Percentiles rank a stretch among this genome's conserved stretches.
These are phyloP conservation scores for Sugiyamaella japonica DNA, from an alignment of 1,139 yeast genomes.

Conservation along the genomic window DNA sequence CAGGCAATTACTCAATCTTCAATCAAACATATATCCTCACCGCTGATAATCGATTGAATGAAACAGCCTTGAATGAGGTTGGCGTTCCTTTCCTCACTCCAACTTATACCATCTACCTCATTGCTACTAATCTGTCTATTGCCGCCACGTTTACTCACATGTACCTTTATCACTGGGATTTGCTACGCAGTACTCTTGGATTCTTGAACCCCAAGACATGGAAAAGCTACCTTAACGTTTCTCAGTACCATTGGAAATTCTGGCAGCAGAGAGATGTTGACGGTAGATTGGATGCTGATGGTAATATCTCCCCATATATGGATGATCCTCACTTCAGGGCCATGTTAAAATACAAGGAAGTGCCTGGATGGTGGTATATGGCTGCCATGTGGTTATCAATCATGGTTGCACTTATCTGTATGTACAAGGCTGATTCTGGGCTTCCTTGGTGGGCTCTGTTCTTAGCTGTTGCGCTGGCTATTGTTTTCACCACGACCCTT, in stretches of 20 bases:
- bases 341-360: conserved; percentile 57
- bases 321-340: conserved; percentile 57
- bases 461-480: conserved; percentile 49
- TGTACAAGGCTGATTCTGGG: conserved; percentile 44
- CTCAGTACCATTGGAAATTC: conserved; percentile 20
- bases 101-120: conserved; percentile 36
- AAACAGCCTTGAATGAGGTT: conserved; percentile 29
- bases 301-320: conserved; percentile 42
- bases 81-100: conserved; percentile 38
- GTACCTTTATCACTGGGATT: conserved; percentile 28
- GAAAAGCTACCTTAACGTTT: conserved; percentile 12
- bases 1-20: conserved; percentile 31
- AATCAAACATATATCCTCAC: conserved; percentile 36
- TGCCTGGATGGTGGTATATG: conserved; percentile 59
- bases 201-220: conserved; percentile 23
- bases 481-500: conserved; percentile 47
- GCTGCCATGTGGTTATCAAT: conserved; percentile 47
- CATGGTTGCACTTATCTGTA: conserved; percentile 50
- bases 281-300: conserved; percentile 34
- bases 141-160: conserved; percentile 39
- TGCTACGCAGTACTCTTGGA: conserved; percentile 20
- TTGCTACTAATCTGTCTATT: conserved; percentile 38
- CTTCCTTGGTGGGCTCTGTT: conserved; percentile 57
- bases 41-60: conserved; percentile 28
- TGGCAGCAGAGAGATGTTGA: conserved; percentile 26